These are phyloP conservation scores for Hypoxylon sp. DNA, from an alignment of 2,329 filamentous ascomycete species.

Conservation along the genomic window DNA sequence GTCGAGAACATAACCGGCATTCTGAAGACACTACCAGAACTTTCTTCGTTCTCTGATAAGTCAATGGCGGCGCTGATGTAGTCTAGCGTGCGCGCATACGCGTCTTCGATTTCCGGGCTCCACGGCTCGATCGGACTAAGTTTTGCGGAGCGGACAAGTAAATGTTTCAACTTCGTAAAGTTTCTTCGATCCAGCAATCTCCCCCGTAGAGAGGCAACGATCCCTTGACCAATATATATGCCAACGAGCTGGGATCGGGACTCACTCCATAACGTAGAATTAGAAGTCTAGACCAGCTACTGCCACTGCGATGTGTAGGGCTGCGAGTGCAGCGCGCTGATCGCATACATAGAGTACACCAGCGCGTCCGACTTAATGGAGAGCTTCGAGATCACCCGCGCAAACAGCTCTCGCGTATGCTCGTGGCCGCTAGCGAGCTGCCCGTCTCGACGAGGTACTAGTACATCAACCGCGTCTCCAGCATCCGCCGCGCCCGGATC, in stretches of 20 bases:
- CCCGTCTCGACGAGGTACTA: constrained; percentile 37
- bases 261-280: constrained; percentile 32
- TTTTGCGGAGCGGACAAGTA: constrained; percentile 25
- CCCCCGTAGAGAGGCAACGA: constrained; percentile 22
- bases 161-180: constrained; percentile 21
- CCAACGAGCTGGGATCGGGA: constrained; percentile 27
- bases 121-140: constrained; percentile 27
- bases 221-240: constrained; percentile 28
- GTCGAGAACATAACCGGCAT: constrained; percentile 37
- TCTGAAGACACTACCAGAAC: constrained; percentile 14
- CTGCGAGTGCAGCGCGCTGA: constrained; percentile 36
- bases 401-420: constrained; percentile 5
- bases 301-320: constrained; percentile 38
- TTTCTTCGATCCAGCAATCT: constrained; percentile 10
- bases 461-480: constrained; percentile 37
- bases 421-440: constrained; percentile 27
- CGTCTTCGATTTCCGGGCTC: constrained; percentile 31
- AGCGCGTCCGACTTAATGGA: constrained; percentile 34
- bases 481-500: constrained; percentile 26
- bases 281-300: constrained; percentile 30
- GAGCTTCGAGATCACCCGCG: constrained; percentile 19
- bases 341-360: constrained; percentile 37
- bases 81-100: constrained; percentile 26
- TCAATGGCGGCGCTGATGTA: constrained; percentile 27
- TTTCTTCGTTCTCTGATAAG: constrained; percentile 23